phyloP scores from a whole-genome alignment of 129 eudicot species.

The Saposhnikovia divaricata region DNA sequence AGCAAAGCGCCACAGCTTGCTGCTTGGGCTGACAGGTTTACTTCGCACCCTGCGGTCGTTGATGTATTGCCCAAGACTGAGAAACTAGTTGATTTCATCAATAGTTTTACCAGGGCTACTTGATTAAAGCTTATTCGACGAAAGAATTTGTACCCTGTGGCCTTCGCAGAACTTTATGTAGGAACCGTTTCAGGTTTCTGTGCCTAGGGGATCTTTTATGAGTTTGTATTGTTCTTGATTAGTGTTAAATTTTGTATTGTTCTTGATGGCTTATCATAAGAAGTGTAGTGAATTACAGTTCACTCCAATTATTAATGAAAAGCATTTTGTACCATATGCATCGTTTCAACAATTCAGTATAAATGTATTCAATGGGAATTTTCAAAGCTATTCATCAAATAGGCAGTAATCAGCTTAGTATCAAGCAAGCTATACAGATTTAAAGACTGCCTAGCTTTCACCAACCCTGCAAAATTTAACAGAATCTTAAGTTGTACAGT shows the following conservation, averaged over 20 bases:
- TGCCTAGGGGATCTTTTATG: not conserved
- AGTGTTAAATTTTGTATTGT: not conserved
- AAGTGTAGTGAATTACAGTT: no score
- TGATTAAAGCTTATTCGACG: not conserved
- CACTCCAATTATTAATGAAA: no score
- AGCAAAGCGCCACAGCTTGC: conserved; percentile 22
- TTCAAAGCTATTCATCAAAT: no score
- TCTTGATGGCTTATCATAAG: no score
- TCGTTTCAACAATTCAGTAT: no score
- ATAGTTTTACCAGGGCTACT: not conserved
- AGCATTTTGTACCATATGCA: no score
- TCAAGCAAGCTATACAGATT: no score
- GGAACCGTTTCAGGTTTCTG: not conserved
- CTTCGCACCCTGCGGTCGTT: conserved; percentile 18
- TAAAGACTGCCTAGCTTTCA: no score
- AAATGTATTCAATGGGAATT: no score
- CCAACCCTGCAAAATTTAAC: no score
- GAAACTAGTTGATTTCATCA: conserved; percentile 7
- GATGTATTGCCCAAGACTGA: conserved; percentile 17
- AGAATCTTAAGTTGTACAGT: no score
- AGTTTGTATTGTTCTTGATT: not conserved
- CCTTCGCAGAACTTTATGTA: not conserved
- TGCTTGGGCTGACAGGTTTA: conserved; percentile 29
- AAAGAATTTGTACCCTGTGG: not conserved
- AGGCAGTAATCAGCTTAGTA: no score